Evolutionary conservation across 352 stramenopile species (phyloP).

Genomic region (Elongisporangium prolatum): DNA sequence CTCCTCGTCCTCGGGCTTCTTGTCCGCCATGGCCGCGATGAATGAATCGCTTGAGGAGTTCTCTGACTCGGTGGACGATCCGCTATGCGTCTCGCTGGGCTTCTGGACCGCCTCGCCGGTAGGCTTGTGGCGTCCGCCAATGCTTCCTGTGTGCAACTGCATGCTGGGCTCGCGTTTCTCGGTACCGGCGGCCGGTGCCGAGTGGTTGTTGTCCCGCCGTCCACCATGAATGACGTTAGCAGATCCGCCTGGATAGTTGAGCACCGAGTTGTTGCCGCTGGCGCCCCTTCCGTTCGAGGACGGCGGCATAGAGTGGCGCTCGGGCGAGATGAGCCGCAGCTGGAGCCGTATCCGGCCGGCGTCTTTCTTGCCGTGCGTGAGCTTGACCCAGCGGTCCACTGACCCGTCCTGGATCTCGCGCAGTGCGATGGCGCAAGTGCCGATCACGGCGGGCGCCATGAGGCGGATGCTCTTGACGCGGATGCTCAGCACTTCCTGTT

Average conservation of each 20-base stretch:
- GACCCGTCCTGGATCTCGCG: constrained; percentile 43
- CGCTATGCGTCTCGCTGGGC: background rate
- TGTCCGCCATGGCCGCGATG: background rate
- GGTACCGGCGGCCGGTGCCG: background rate
- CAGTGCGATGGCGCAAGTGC: constrained; percentile 42
- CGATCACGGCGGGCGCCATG: constrained; percentile 55
- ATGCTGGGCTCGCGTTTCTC: background rate
- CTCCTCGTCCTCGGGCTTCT: background rate
- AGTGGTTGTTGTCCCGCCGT: constrained; percentile 15
- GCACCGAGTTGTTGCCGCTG: background rate
- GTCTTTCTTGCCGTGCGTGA: constrained; percentile 46
- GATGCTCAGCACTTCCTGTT: constrained; percentile 53
- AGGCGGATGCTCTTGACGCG: constrained; percentile 68
- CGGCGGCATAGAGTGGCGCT: constrained; percentile 1
- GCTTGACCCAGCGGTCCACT: constrained; percentile 53
- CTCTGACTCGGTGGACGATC: background rate
- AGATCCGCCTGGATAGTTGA: background rate
- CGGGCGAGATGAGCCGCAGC: constrained; percentile 41
- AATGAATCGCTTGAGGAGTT: background rate
- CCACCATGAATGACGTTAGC: background rate
- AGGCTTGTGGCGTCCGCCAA: background rate
- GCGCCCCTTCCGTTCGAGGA: background rate
- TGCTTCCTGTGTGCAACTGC: background rate
- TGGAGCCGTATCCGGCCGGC: constrained; percentile 63
- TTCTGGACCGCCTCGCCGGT: background rate